phyloP scores from a whole-genome alignment of 2,329 filamentous ascomycete species.

The Sporothrix inflata region DNA sequence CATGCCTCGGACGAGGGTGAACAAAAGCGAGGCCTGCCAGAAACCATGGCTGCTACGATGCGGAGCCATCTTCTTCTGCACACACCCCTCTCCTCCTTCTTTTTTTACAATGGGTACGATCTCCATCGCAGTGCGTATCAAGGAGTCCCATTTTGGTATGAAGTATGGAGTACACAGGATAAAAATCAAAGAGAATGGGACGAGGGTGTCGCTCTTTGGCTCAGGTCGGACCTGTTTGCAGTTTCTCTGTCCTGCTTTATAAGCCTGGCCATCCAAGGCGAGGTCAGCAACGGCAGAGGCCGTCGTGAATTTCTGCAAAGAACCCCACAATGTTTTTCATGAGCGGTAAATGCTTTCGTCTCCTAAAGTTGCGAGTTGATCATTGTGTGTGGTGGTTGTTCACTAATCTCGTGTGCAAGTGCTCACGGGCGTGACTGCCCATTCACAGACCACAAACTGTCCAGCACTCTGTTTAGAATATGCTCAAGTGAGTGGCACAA shows the following conservation, averaged over 20 bases:
- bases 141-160: too few relatives aligned
- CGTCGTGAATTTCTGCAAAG: not conserved
- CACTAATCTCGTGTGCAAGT: too few relatives aligned
- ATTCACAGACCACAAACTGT: not conserved
- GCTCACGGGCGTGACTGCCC: not conserved
- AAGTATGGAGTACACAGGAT: not conserved
- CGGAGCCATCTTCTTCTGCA: not conserved
- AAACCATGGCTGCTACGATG: too few relatives aligned
- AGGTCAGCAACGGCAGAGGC: not conserved
- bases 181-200: too few relatives aligned
- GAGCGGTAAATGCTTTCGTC: not conserved
- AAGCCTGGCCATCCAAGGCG: not conserved
- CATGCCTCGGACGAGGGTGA: not conserved
- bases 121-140: not conserved
- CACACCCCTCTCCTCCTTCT: not conserved
- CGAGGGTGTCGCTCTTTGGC: not conserved
- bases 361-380: not conserved
- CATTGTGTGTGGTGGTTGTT: not conserved
- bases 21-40: not conserved
- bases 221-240: not conserved
- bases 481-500: not conserved
- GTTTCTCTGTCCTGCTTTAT: not conserved
- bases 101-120: not conserved
- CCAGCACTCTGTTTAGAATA: not conserved
- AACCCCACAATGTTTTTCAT: not conserved